Evolutionary conservation across 2,329 filamentous ascomycete species (phyloP).

Genomic region (Aureobasidium vineae): DNA sequence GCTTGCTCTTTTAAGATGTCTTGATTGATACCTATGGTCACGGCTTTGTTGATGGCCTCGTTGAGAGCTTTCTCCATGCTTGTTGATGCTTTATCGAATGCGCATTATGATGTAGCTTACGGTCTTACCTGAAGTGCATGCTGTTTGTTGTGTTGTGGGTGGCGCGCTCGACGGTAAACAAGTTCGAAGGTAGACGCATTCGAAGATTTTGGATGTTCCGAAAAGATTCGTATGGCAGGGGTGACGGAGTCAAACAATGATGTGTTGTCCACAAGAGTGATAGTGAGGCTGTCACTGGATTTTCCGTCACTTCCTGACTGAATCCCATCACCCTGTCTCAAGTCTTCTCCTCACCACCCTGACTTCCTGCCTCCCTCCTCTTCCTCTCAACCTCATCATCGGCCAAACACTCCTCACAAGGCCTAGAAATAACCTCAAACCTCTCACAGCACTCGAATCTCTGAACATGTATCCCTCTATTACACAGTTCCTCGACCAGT

Average conservation of each 20-base stretch:
- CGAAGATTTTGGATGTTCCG: no score
- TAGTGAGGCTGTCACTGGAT: no score
- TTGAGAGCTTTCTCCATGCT: not conserved
- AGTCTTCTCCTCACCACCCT: not conserved
- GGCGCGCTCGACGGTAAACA: no score
- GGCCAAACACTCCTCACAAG: not conserved
- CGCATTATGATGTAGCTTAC: not conserved
- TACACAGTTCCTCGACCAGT: not conserved
- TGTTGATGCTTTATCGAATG: not conserved
- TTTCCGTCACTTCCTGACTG: no score
- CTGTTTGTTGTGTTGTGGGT: not conserved
- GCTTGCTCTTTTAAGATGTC: no score
- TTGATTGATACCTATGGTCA: no score
- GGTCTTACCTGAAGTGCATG: not conserved
- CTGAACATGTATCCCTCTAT: not conserved
- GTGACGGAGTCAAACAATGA: no score
- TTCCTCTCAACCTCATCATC: conserved; percentile 9
- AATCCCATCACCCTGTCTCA: no score
- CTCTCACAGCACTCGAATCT: not conserved
- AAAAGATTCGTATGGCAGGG: no score
- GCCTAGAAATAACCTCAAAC: not conserved
- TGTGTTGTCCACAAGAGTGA: no score
- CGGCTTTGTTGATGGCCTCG: no score
- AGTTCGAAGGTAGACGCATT: not conserved
- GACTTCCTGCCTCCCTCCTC: not conserved